Evolutionary conservation across 805 yeast species (phyloP).

Genomic region (Cephaloascus albidus): DNA sequence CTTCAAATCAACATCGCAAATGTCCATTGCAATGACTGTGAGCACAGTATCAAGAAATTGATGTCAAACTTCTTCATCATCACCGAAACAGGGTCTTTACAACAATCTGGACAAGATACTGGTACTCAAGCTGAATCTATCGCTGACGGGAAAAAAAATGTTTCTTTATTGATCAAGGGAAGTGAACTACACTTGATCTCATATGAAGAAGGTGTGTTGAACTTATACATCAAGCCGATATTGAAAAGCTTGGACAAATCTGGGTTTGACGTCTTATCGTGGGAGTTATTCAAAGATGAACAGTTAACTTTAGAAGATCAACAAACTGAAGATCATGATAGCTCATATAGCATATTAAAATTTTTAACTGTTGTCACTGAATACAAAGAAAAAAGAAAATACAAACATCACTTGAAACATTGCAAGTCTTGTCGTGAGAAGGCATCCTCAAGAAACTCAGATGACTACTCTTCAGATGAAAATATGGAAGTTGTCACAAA

Average conservation of each 20-base stretch:
- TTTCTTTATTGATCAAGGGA: constrained; percentile 10
- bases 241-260: constrained; percentile 14
- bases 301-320: constrained; percentile 4
- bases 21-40: constrained; percentile 50
- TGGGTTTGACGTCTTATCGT: constrained; percentile 28
- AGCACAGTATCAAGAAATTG: constrained; percentile 19
- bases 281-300: constrained; percentile 19
- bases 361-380: constrained; percentile 8
- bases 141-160: constrained; percentile 4
- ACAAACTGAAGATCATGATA: neutral
- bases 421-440: constrained; percentile 31
- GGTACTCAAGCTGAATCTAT: neutral
- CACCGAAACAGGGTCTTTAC: constrained; percentile 8
- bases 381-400: constrained; percentile 8
- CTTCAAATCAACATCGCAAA: constrained; percentile 24
- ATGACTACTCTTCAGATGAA: constrained; percentile 5
- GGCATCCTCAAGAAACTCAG: constrained; percentile 5
- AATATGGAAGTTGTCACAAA: constrained; percentile 13
- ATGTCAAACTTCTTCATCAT: constrained; percentile 13
- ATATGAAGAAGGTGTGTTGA: constrained; percentile 6
- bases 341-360: constrained; percentile 9
- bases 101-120: neutral
- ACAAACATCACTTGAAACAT: constrained; percentile 25
- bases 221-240: constrained; percentile 12
- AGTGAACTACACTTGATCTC: constrained; percentile 19